Conservation (phyloP, 2,329 filamentous ascomycete species). For the Fusarium sp. region DNA sequence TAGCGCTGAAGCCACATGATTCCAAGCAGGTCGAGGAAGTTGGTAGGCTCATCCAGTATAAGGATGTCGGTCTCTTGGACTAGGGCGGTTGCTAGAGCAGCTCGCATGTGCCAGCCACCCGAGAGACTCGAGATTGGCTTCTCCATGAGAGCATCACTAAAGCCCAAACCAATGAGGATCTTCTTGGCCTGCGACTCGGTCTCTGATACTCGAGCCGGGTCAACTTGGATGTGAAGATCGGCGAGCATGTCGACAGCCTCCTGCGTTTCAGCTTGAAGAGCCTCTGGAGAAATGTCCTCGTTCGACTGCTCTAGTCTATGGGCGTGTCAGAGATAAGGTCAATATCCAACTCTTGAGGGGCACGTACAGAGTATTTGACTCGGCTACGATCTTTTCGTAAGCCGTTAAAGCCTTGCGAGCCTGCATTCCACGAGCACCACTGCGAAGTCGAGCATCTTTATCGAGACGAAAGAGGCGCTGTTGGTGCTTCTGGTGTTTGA, state of each 20-base stretch:
- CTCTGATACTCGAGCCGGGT: slow-evolving; percentile 68
- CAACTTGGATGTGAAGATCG: slow-evolving; percentile 71
- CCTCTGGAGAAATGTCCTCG: slow-evolving; percentile 63
- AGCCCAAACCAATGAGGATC: slow-evolving; percentile 74
- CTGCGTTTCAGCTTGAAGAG: slow-evolving; percentile 70
- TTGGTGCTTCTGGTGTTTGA: slow-evolving; percentile 69
- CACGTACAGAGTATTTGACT: slow-evolving; percentile 60
- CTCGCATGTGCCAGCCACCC: slow-evolving; percentile 79
- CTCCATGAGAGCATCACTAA: slow-evolving; percentile 67
- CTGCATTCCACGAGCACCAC: slow-evolving; percentile 75
- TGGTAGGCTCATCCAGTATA: slow-evolving; percentile 86
- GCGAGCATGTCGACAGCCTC: slow-evolving; percentile 73
- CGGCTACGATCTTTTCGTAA: slow-evolving; percentile 70
- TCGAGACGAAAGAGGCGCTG: slow-evolving; percentile 72
- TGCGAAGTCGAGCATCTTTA: slow-evolving; percentile 76
- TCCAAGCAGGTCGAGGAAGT: slow-evolving; percentile 81
- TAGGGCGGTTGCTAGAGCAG: slow-evolving; percentile 69
- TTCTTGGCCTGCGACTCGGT: slow-evolving; percentile 71
- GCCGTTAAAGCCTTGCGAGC: slow-evolving; percentile 77
- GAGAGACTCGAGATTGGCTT: slow-evolving; percentile 71
- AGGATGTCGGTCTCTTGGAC: slow-evolving; percentile 78
- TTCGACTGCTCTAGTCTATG: slow-evolving; percentile 59
- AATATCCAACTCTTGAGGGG: accelerated
- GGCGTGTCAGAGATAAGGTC: background rate
- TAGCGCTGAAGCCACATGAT: slow-evolving; percentile 86